phyloP scores from a whole-genome alignment of 176 grass and related monocot genomes.

The Themeda triandra region DNA sequence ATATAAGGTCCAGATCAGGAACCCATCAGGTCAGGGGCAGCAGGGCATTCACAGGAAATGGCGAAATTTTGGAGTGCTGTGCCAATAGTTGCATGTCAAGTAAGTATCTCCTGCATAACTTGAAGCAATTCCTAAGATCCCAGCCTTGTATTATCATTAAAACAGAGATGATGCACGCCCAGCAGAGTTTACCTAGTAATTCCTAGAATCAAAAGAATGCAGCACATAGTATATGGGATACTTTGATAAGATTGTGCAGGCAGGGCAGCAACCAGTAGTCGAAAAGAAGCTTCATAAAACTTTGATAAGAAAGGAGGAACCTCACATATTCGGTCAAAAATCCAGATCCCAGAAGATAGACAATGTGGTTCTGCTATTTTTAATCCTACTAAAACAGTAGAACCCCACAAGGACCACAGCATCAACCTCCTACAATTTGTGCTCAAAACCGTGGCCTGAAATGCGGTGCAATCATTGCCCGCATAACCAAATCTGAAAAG shows the following conservation, averaged over 20 bases:
- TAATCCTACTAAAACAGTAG: background rate
- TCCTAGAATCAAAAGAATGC: background rate
- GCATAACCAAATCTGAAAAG: background rate
- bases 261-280: background rate
- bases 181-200: background rate
- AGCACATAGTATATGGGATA: background rate
- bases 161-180: background rate
- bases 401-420: background rate
- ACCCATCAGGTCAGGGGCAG: background rate
- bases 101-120: background rate
- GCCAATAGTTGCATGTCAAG: background rate
- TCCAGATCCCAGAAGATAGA: background rate
- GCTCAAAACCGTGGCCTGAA: too few relatives aligned
- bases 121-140: background rate
- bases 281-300: background rate
- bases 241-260: background rate
- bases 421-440: background rate
- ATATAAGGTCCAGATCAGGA: background rate
- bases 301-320: background rate
- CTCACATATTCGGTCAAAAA: background rate
- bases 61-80: background rate
- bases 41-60: background rate
- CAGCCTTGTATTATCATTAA: background rate
- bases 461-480: background rate
- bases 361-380: background rate